Evolutionary conservation across 2,329 filamentous ascomycete species (phyloP).

Genomic region (Clonostachys byssicola): DNA sequence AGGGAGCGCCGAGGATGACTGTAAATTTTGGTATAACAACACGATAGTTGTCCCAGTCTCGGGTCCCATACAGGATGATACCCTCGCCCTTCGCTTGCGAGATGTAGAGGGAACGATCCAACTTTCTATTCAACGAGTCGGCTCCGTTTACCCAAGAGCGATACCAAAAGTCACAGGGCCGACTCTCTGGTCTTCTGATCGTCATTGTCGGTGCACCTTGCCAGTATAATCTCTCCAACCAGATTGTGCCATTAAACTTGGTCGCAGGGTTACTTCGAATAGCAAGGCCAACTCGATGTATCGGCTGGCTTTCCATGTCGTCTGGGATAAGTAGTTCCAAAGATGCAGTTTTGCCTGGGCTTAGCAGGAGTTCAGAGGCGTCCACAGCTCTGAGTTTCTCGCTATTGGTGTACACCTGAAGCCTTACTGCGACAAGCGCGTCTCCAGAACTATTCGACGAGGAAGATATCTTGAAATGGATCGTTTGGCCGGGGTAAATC

Average conservation of each 20-base stretch:
- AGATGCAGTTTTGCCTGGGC: too few species aligned
- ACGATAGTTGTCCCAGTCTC: conserved; percentile 21
- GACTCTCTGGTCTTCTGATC: background rate
- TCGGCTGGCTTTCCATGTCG: conserved; percentile 4
- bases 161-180: conserved; percentile 3
- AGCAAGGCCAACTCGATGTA: conserved; percentile 4
- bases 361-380: too few species aligned
- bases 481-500: conserved; percentile 5
- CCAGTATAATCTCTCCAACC: conserved; percentile 5
- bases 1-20: conserved; percentile 13
- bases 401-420: too few species aligned
- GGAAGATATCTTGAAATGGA: too few species aligned
- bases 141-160: conserved; percentile 5
- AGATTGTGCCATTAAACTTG: conserved; percentile 1
- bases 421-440: too few species aligned
- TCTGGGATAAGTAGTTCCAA: too few species aligned
- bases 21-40: conserved; percentile 10
- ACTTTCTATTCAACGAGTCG: conserved; percentile 1
- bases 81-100: conserved; percentile 12
- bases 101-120: conserved; percentile 1
- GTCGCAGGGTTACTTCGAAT: background rate
- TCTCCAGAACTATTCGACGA: too few species aligned
- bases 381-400: too few species aligned
- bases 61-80: conserved; percentile 20
- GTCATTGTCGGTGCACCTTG: conserved; percentile 4